phyloP scores from a whole-genome alignment of 495 filamentous ascomycete species.

The Neurospora sp. region DNA sequence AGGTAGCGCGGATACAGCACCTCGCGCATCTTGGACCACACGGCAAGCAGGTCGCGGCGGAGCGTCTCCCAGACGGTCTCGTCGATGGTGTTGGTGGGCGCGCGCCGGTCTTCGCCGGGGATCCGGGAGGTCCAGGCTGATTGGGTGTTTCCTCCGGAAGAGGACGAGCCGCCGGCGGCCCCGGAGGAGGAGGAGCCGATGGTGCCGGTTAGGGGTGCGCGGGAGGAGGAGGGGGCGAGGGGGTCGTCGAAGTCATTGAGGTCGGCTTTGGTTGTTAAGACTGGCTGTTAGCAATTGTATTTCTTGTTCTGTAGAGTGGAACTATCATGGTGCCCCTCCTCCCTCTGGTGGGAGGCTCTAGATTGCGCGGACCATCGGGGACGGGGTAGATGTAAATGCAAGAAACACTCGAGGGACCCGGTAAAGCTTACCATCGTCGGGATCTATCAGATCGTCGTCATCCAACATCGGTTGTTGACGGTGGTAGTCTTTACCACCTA shows the following conservation, averaged over 20 bases:
- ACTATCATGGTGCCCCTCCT: not conserved
- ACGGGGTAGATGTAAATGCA: not conserved
- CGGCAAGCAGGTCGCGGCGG: slow-evolving; percentile 77
- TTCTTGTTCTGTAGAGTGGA: not conserved
- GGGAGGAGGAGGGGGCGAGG: slow-evolving; percentile 47
- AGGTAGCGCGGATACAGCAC: slow-evolving; percentile 96
- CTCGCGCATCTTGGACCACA: slow-evolving; percentile 96
- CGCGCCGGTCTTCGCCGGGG: slow-evolving; percentile 87
- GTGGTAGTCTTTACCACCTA: not conserved
- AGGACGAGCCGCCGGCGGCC: slow-evolving; percentile 24
- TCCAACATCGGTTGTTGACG: slow-evolving; percentile 28
- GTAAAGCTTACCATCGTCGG: slow-evolving; percentile 67
- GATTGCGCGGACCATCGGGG: not conserved
- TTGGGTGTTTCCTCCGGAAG: slow-evolving; percentile 23
- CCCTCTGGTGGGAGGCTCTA: not conserved
- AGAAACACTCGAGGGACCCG: not conserved
- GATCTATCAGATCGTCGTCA: slow-evolving; percentile 83
- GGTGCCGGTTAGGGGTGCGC: slow-evolving; percentile 70
- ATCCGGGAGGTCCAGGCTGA: slow-evolving; percentile 79
- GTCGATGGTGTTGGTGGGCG: slow-evolving; percentile 88
- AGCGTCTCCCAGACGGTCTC: slow-evolving; percentile 95
- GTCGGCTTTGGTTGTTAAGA: slow-evolving; percentile 38
- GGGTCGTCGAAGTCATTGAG: slow-evolving; percentile 93
- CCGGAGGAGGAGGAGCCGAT: slow-evolving; percentile 46
- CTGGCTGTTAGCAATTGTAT: not conserved